Evolutionary conservation across 192 early-diverging fungal species (phyloP).

Genomic region (Linnemannia zychae): DNA sequence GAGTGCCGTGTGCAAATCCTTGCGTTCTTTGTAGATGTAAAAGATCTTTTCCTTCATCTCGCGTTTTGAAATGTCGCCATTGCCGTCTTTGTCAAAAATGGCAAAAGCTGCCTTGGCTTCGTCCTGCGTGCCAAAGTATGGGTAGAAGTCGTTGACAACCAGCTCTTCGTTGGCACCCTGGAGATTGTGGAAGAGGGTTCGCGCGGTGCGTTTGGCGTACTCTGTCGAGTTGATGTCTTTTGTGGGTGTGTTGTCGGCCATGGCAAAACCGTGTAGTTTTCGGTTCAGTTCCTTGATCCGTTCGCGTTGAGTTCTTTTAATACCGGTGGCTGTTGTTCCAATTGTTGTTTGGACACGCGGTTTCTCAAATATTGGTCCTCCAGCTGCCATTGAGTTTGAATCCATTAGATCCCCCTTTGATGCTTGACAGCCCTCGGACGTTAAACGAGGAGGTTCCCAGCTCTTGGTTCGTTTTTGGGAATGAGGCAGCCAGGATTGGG

Average conservation of each 20-base stretch:
- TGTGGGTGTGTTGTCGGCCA: constrained; percentile 36
- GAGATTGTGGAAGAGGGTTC: constrained; percentile 43
- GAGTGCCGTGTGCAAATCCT: constrained; percentile 76
- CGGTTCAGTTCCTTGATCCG: constrained; percentile 38
- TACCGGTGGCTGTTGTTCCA: neutral
- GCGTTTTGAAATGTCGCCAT: constrained; percentile 84
- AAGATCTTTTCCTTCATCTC: constrained; percentile 87
- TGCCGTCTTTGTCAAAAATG: constrained; percentile 89
- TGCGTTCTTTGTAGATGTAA: constrained; percentile 84
- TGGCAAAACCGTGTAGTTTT: constrained; percentile 34
- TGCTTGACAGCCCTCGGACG: too few species aligned
- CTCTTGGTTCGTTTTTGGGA: constrained; percentile 12
- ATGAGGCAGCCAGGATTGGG: constrained; percentile 16
- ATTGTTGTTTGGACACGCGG: constrained; percentile 13
- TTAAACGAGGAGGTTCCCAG: too few species aligned
- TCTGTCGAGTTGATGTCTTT: constrained; percentile 50
- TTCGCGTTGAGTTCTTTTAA: neutral
- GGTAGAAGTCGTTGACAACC: constrained; percentile 78
- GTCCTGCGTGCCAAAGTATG: constrained; percentile 77
- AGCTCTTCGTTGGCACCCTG: constrained; percentile 68
- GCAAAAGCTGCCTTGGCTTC: constrained; percentile 84
- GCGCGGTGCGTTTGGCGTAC: constrained; percentile 41
- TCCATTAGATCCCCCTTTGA: too few species aligned
- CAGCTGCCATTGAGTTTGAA: too few species aligned
- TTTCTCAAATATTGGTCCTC: too few species aligned